phyloP scores from a whole-genome alignment of 2,329 filamentous ascomycete species.

The Penicillium sp. region DNA sequence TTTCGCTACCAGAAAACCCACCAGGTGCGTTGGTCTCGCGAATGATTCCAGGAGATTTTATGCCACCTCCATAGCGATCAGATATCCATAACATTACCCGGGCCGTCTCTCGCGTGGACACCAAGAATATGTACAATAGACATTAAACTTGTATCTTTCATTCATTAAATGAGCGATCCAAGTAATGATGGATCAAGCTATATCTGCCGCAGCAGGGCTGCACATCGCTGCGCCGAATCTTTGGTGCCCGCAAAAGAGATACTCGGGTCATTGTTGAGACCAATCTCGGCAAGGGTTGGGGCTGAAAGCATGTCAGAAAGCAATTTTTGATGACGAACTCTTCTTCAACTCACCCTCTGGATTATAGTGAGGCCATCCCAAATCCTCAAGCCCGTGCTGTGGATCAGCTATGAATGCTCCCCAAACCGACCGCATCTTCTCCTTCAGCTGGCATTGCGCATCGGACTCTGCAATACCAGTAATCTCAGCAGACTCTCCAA shows the following conservation, averaged over 20 bases:
- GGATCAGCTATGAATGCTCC: slow-evolving; percentile 44
- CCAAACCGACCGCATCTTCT: slow-evolving; percentile 35
- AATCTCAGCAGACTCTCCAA: slow-evolving; percentile 41
- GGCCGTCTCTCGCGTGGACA: background rate
- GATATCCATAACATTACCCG: too few species aligned
- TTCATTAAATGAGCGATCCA: background rate
- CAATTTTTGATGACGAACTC: background rate
- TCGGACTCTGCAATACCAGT: slow-evolving; percentile 38
- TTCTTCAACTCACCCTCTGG: slow-evolving; percentile 10
- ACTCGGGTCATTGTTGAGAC: background rate
- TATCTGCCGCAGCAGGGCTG: background rate
- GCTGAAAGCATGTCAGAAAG: background rate
- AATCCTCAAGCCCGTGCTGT: slow-evolving; percentile 30
- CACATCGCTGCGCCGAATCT: background rate
- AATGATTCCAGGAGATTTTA: too few species aligned
- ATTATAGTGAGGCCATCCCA: slow-evolving; percentile 43
- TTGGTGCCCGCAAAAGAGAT: background rate
- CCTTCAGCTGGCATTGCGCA: slow-evolving; percentile 36
- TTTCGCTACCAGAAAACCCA: too few species aligned
- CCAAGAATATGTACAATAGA: background rate
- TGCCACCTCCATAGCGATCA: too few species aligned
- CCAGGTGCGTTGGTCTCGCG: too few species aligned
- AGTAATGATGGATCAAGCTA: background rate
- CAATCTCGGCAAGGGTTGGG: background rate
- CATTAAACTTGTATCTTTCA: background rate